Evolutionary conservation across 306 rosid genomes (phyloP).

Genomic region (Citrullus mucosospermus): DNA sequence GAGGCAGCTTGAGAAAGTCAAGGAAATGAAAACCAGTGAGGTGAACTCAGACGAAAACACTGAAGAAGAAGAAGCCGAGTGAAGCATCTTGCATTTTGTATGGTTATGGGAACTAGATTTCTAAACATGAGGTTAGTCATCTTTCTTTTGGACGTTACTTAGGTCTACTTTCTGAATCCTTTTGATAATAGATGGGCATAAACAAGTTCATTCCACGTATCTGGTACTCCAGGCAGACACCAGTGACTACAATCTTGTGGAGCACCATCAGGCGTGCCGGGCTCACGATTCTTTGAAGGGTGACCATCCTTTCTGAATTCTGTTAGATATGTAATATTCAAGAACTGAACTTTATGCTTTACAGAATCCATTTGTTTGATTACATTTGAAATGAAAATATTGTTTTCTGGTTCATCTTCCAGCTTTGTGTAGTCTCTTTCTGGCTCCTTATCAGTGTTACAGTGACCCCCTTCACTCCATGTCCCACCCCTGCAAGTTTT

Average conservation of each 20-base stretch:
- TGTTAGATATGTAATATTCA: constrained; percentile 81
- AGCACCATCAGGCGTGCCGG: constrained; percentile 54
- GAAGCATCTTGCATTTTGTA: background rate
- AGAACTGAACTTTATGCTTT: constrained; percentile 42
- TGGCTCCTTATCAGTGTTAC: constrained; percentile 42
- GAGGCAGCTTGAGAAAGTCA: constrained; percentile 86
- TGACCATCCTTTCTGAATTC: constrained; percentile 77
- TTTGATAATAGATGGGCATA: constrained; percentile 52
- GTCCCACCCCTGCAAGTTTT: constrained; percentile 43
- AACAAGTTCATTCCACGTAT: constrained; percentile 84
- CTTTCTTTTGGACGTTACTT: constrained; percentile 9
- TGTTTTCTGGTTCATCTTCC: constrained; percentile 45
- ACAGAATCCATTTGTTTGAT: constrained; percentile 48
- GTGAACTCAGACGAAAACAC: constrained; percentile 30
- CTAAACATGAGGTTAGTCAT: background rate
- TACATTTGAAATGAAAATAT: constrained; percentile 40
- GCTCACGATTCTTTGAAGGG: constrained; percentile 81
- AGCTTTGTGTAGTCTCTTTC: constrained; percentile 34
- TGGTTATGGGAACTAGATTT: constrained; percentile 11
- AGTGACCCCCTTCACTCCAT: constrained; percentile 63
- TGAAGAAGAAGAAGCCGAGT: constrained; percentile 46
- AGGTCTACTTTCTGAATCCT: constrained; percentile 22
- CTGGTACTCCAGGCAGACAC: constrained; percentile 98
- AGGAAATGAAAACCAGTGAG: constrained; percentile 57
- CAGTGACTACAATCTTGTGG: constrained; percentile 99